Percentiles rank a stretch among this genome's conserved stretches.
Evolutionary conservation across 179 eudicot genomes (phyloP).

Genomic region (Camellia oleifera): DNA sequence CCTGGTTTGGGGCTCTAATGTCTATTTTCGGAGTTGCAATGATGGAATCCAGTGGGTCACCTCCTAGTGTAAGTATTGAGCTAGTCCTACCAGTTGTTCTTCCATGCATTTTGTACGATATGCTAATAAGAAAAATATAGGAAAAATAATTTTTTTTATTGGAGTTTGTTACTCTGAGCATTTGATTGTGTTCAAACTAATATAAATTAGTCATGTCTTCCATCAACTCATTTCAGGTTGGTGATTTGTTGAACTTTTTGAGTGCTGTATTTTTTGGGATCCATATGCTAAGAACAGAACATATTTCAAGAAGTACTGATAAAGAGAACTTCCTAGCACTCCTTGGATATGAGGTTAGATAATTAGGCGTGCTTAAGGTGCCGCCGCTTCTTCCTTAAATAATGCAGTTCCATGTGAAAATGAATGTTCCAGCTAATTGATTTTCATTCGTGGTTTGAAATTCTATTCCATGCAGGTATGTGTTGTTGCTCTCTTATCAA

Average conservation of each 20-base stretch:
- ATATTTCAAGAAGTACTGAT: constrained; percentile 34
- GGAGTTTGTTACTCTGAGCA: background rate
- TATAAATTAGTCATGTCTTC: background rate
- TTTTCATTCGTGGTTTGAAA: constrained; percentile 3
- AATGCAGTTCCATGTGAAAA: background rate
- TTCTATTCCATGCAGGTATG: constrained; percentile 20
- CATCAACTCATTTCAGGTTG: constrained; percentile 30
- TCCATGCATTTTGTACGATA: constrained; percentile 3
- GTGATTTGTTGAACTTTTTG: constrained; percentile 40
- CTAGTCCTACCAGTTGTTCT: background rate
- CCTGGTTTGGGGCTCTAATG: constrained; percentile 45
- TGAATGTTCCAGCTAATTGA: background rate
- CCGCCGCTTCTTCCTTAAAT: background rate
- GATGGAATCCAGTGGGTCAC: constrained; percentile 49
- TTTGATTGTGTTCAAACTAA: background rate
- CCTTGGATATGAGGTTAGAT: constrained; percentile 46
- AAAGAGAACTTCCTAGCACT: constrained; percentile 36
- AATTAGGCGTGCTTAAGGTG: background rate
- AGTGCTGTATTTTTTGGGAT: constrained; percentile 49
- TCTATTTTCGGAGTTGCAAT: constrained; percentile 37
- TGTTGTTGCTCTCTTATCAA: constrained; percentile 19
- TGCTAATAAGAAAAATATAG: background rate
- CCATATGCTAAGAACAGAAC: constrained; percentile 50
- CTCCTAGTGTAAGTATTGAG: constrained; percentile 37
- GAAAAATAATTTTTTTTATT: background rate